phyloP scores from a whole-genome alignment of 495 filamentous ascomycete genomes.

The Penicillium arizonense region DNA sequence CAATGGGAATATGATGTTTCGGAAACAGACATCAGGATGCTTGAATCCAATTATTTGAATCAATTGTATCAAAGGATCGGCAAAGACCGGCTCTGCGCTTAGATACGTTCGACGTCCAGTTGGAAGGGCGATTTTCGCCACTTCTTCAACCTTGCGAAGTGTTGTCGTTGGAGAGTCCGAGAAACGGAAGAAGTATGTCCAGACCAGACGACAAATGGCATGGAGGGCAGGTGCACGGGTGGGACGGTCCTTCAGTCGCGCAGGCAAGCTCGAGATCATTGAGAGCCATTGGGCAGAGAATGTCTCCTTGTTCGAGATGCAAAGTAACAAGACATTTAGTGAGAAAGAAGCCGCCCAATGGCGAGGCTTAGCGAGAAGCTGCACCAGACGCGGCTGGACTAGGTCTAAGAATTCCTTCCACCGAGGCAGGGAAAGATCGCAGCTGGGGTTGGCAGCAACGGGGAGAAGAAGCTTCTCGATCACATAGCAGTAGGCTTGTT shows the following conservation, averaged over 20 bases:
- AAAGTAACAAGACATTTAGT: constrained; percentile 78
- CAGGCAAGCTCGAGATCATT: constrained; percentile 69
- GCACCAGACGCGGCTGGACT: constrained; percentile 69
- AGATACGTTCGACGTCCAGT: constrained; percentile 73
- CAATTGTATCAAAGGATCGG: constrained; percentile 87
- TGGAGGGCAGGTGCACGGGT: constrained; percentile 80
- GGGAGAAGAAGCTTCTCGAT: constrained; percentile 86
- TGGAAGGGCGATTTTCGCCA: constrained; percentile 77
- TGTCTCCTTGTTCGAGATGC: constrained; percentile 78
- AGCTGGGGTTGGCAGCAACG: constrained; percentile 72
- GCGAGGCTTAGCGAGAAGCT: constrained; percentile 85
- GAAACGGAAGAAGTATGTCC: constrained; percentile 91
- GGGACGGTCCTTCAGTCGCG: constrained; percentile 77
- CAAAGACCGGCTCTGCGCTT: constrained; percentile 74
- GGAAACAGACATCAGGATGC: constrained; percentile 89
- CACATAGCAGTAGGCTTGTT: constrained; percentile 90
- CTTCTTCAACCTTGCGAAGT: constrained; percentile 80
- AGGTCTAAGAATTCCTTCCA: constrained; percentile 83
- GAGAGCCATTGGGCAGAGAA: constrained; percentile 85
- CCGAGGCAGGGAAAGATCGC: constrained; percentile 70
- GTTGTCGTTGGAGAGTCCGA: constrained; percentile 66
- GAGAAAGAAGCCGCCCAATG: constrained; percentile 90
- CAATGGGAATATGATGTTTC: constrained; percentile 86
- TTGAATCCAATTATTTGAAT: constrained; percentile 94
- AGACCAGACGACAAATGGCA: constrained; percentile 87